Base-by-base conservation (phyloP, 148 eudicot species). In the Fagopyrum homotropicum region DNA sequence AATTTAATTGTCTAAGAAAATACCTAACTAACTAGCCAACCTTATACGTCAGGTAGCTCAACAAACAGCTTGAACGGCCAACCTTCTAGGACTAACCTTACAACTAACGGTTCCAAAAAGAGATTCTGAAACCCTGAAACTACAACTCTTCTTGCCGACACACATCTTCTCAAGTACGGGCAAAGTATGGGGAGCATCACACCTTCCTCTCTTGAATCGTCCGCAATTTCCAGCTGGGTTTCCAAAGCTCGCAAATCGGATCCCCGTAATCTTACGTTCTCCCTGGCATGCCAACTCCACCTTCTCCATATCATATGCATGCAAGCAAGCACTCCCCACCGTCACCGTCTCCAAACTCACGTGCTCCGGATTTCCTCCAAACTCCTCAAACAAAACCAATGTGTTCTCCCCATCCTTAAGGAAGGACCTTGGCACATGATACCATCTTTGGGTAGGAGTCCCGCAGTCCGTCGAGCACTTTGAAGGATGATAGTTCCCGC, bases 401-500 rank as follows among this genome's bases (percentile, higher is more conserved):
- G 44, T 64, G 45, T 64, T 64, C 44, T 64, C 16, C 44, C 44
- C 45, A 16, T 64, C 70, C 1, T 14, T 29, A 8, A 64, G 16
- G 70, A 11, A 64, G 1, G 70, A 64, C 15, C 45, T 64, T 0
- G 70, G 70, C 1, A 64, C 70, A 6, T 64, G 70, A 14, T 35
- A 35, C 44, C 40, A 64, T 64, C 70, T 44, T 45, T 75, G 77
- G 6, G 77, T 29, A 7, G 77, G 63, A 8, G 19, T 17, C 43
- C 71, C 77, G 8, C 77, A 75, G 52, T 75, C 46, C 2, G 45
- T 57, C 44, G 17, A 11, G 19, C 77, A 75, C 45, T 75, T 75
- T 9, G 14, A 43, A 29, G 45, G 45, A 7, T 2, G 3, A 29
- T 51, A 75, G 2, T 0, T 8, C 7, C 70, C 77, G 6, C 64